Evolutionary conservation across 345 rosid species (phyloP).

Genomic region (Tarenaya hassleriana): DNA sequence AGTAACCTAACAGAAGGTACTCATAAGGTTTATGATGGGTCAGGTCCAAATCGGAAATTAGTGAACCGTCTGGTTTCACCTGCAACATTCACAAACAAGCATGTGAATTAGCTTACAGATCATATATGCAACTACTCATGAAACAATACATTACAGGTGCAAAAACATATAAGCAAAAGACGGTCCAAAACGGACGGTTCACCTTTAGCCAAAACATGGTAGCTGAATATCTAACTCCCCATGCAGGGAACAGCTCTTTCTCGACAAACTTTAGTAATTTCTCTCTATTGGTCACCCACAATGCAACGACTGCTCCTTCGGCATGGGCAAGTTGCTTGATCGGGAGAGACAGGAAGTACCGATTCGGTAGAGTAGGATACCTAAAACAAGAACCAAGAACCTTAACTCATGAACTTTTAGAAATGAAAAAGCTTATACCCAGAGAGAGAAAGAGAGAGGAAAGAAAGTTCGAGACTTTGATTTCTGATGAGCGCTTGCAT

Average conservation of each 20-base stretch:
- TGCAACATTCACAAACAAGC: conserved; percentile 29
- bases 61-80: conserved; percentile 80
- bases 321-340: conserved; percentile 59
- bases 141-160: background rate
- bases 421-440: background rate
- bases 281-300: conserved; percentile 93
- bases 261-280: conserved; percentile 60
- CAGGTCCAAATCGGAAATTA: conserved; percentile 69
- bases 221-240: conserved; percentile 60
- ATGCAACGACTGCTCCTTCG: conserved; percentile 77
- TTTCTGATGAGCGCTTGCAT: conserved; percentile 83
- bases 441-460: background rate
- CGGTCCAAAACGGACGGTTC: too few species aligned
- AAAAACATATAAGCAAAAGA: too few species aligned
- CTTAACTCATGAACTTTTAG: background rate
- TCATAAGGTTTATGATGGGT: conserved; percentile 93
- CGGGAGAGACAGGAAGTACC: conserved; percentile 77
- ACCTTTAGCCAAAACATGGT: conserved; percentile 82
- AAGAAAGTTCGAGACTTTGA: conserved; percentile 42
- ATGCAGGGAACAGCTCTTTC: conserved; percentile 68
- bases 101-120: conserved; percentile 15
- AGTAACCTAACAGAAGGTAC: conserved; percentile 70
- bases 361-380: conserved; percentile 83
- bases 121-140: conserved; percentile 13
- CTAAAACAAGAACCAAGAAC: conserved; percentile 29